A percentile compares a stretch with the other conserved stretches of the same genome.
Evolutionary conservation across 495 filamentous ascomycete species (phyloP).

Genomic region (Echria macrotheca): DNA sequence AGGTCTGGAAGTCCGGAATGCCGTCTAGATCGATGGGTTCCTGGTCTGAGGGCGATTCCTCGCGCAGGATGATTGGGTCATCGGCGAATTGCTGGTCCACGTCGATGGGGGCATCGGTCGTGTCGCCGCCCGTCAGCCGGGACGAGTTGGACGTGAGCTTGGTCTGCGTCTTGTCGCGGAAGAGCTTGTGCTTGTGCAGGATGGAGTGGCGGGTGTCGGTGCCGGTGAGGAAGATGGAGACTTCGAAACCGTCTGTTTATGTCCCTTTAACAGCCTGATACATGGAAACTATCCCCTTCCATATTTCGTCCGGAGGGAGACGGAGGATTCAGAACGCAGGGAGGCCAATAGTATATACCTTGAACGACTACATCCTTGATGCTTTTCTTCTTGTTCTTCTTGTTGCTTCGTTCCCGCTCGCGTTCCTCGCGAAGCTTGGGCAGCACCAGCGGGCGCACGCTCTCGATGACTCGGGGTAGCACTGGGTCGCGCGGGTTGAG

Average conservation of each 20-base stretch:
- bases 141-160: constrained; percentile 52
- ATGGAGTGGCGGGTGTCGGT: constrained; percentile 82
- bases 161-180: constrained; percentile 48
- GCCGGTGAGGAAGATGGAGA: constrained; percentile 87
- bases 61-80: constrained; percentile 31
- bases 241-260: constrained; percentile 81
- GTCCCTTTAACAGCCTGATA: no score
- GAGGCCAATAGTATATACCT: constrained; percentile 61
- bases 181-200: constrained; percentile 75
- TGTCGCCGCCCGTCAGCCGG: constrained; percentile 50
- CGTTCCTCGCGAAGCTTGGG: constrained; percentile 89
- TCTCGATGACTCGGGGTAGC: constrained; percentile 74
- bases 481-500: constrained; percentile 64
- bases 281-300: no score
- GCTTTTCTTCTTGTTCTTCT: constrained; percentile 59
- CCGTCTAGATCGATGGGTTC: constrained; percentile 36
- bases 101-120: constrained; percentile 44
- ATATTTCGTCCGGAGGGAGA: not conserved
- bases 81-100: constrained; percentile 40
- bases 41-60: constrained; percentile 37
- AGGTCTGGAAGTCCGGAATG: constrained; percentile 38
- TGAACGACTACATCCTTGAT: constrained; percentile 83
- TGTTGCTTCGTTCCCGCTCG: constrained; percentile 53
- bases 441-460: constrained; percentile 75
- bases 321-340: no score